These are phyloP conservation scores for Dryas drummondii DNA, from an alignment of 306 rosid species.

Conservation along the genomic window DNA sequence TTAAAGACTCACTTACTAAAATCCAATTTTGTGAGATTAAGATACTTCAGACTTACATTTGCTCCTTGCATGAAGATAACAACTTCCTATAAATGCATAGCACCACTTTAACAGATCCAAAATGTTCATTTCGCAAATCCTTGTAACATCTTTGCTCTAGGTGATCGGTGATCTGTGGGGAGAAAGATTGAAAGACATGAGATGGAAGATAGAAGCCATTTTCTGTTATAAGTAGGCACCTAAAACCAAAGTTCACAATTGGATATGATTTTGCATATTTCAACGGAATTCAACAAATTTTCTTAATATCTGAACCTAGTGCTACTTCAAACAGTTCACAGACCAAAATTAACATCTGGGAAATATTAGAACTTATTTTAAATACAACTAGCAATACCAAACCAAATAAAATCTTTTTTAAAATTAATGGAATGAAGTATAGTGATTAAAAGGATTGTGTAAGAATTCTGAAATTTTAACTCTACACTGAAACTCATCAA, in stretches of 20 bases:
- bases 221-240: not conserved
- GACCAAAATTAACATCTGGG: not conserved
- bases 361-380: not conserved
- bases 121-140: slow-evolving; percentile 76
- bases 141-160: slow-evolving; percentile 87
- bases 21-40: not conserved
- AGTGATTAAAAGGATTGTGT: not conserved
- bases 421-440: not conserved
- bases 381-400: not conserved
- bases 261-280: not conserved
- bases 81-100: slow-evolving; percentile 70
- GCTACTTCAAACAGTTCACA: not conserved
- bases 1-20: not conserved
- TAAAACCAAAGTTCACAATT: not conserved
- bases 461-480: not conserved
- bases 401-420: not conserved
- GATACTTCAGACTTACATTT: slow-evolving; percentile 69
- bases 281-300: not conserved
- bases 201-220: slow-evolving; percentile 15
- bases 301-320: not conserved
- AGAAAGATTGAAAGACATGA: slow-evolving; percentile 28
- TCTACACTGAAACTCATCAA: not conserved
- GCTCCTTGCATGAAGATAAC: slow-evolving; percentile 73
- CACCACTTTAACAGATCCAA: slow-evolving; percentile 70
- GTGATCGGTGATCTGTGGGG: slow-evolving; percentile 63